Evolutionary conservation across 768 basidiomycete genomes (phyloP), one percentile per base, ranked within the genome.

Genomic region (Serendipita vermifera): DNA sequence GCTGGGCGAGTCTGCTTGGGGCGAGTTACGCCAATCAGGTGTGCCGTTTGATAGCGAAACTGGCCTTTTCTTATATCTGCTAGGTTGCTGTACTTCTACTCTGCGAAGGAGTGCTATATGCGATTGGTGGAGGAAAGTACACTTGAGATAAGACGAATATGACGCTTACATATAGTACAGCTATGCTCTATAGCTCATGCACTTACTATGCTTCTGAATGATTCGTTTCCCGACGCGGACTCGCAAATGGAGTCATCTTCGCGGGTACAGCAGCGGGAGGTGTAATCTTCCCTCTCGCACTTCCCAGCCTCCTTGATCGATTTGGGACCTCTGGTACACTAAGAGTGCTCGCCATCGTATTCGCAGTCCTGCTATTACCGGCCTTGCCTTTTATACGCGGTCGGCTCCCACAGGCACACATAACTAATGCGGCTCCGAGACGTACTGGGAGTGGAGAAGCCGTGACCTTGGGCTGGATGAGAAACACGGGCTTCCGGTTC

Each of bases 161-260:
- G n/a, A 51, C 40, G 9, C 46, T 20, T 7, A 55, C 38, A 22
- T 43, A 39, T 48, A 66, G 64, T 63, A 15, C 59, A 64, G 67
- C 61, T 3, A 27, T 69, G 11, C 54, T 64, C 1, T 66, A 69
- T 56, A 58, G 62, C 31, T 67, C 67, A 27, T 63, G 64, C 55
- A 58, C 68, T 20, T 60, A 61, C 3, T 66, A 64, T 57, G 55
- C 69, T 48, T 62, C 66, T 14, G 67, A 69, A 56, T 69, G 69
- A 66, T 69, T 70, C 58, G 63, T 64, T 17, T 40, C 59, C n/a
- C 62, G 64, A 1, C 60, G 67, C 14, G 68, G 67, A 3, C 54
- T 69, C 20, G 68, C 69, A 5, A 67, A 65, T 35, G 68, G 69
- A 4, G 63, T 67, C 36, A 62, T 68, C 22, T 69, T 65, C 35